Base-by-base conservation (phyloP, 2,329 filamentous ascomycete genomes). In the Pseudonectria buxi region DNA sequence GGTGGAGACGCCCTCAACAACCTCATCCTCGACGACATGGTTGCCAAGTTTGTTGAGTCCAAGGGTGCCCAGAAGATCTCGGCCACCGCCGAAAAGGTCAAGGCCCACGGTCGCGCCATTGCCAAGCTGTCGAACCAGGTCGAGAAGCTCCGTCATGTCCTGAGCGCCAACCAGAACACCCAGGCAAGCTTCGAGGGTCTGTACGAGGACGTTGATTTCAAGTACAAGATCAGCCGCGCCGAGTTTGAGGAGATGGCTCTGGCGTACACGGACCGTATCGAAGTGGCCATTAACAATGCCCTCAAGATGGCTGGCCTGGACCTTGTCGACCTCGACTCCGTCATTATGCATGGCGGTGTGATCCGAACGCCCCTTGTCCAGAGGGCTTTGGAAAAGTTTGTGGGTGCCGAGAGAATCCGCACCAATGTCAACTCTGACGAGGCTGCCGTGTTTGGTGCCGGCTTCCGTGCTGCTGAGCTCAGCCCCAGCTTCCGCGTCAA, bases 401-500 rank as follows among this genome's bases (percentile, higher is more conserved):
- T 81, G 33, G 84, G 86, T 13, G 63, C 79, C 7, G 78, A 83
- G 33, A 95, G 94, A 69, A 72, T 98, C 40, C 83, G 88, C 46
- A 84, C 82, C 55, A 98, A 94, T 52, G 92, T 98, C 56, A 98
- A 98, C 65, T 85, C 90, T 10, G 92, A 98, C 54, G 92, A 98
- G 64, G 84, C 92, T 15, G 92, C 92, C 33, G 92, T 94, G 9
- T 94, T 96, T 60, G 92, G 92, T 51, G 90, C 92, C 36, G 89
- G 84, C 18, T 96, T 98, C 72, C 86, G 89, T 56, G 92, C 86
- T 33, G 92, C 92, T 34, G 80, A 86, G 50, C 73, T 98, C 39
- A 95, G 87, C 64, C 88, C 90, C 27, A 90, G 85, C 58, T 98
- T 98, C 78, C 83, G 88, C 43, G 92, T 98, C 57, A 98, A 96